Conservation (phyloP, 2,329 filamentous ascomycete species). For the Exutisphaerella laricina region DNA sequence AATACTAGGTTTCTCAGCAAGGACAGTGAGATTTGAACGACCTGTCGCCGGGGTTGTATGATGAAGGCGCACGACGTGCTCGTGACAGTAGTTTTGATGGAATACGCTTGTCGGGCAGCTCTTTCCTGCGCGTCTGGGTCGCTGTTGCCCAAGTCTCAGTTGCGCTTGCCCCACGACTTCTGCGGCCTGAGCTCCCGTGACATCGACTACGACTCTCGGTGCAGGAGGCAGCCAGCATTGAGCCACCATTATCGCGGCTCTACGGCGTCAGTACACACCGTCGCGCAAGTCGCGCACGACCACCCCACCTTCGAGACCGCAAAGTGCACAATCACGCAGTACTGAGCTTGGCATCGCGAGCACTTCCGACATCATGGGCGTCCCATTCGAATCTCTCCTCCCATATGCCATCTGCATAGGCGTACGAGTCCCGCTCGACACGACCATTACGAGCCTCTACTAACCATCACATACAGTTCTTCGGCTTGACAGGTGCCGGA, state of each 20-base stretch:
- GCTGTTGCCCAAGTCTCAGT: neutral
- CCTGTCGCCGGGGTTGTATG: too few species aligned
- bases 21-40: too few species aligned
- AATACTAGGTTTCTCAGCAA: too few species aligned
- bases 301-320: neutral
- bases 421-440: constrained; percentile 37
- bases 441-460: constrained; percentile 4
- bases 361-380: constrained; percentile 46
- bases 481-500: constrained; percentile 54
- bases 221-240: too few species aligned
- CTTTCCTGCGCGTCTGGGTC: too few species aligned
- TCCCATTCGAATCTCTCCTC: constrained; percentile 61
- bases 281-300: neutral
- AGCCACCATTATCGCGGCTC: too few species aligned
- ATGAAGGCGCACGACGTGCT: too few species aligned
- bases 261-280: neutral
- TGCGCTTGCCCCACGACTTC: constrained; percentile 1
- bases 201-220: too few species aligned
- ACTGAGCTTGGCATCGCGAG: too few species aligned
- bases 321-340: too few species aligned
- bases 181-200: neutral
- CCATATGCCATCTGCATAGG: constrained; percentile 59
- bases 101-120: too few species aligned
- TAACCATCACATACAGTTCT: constrained; percentile 46
- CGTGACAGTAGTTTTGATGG: too few species aligned